Evolutionary conservation across 345 rosid species (phyloP).

Genomic region (Bruguiera gymnorhiza): DNA sequence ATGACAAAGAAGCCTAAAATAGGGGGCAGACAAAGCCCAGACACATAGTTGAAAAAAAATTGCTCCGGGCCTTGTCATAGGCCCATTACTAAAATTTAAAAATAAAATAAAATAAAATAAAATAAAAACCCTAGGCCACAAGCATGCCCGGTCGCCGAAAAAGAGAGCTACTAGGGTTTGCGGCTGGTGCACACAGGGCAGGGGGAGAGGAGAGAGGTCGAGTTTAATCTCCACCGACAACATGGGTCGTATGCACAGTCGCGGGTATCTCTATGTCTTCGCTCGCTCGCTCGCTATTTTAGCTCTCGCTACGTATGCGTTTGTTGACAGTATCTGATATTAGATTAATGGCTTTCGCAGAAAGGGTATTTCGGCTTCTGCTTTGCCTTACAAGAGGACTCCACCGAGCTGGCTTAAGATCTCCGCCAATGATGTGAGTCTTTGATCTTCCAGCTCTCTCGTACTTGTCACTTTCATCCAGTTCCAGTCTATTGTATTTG

Average conservation of each 20-base stretch:
- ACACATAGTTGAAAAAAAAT: too few relatives aligned
- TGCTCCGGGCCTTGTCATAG: too few relatives aligned
- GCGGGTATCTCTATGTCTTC: slow-evolving; percentile 39
- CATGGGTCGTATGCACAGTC: slow-evolving; percentile 88
- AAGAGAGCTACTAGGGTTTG: too few relatives aligned
- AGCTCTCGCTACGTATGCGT: background rate
- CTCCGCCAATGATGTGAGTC: slow-evolving; percentile 52
- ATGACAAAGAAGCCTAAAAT: too few relatives aligned
- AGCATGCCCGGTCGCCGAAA: too few relatives aligned
- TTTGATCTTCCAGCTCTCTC: background rate
- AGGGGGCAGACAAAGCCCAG: too few relatives aligned
- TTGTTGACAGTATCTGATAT: background rate
- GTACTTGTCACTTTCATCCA: background rate
- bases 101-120: too few relatives aligned
- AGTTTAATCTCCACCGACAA: slow-evolving; percentile 6
- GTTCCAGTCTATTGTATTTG: background rate
- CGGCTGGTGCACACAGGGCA: background rate
- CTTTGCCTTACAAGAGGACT: slow-evolving; percentile 80
- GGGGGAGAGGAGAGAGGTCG: background rate
- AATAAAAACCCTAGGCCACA: too few relatives aligned
- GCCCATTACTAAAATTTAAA: too few relatives aligned
- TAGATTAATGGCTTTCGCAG: slow-evolving; percentile 16
- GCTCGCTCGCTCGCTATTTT: background rate
- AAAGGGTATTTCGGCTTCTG: slow-evolving; percentile 86
- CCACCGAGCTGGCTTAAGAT: slow-evolving; percentile 79